Evolutionary conservation across 2,329 filamentous ascomycete genomes (phyloP), one percentile per base, ranked within the genome.

Genomic region (Trichophaea hybrida): DNA sequence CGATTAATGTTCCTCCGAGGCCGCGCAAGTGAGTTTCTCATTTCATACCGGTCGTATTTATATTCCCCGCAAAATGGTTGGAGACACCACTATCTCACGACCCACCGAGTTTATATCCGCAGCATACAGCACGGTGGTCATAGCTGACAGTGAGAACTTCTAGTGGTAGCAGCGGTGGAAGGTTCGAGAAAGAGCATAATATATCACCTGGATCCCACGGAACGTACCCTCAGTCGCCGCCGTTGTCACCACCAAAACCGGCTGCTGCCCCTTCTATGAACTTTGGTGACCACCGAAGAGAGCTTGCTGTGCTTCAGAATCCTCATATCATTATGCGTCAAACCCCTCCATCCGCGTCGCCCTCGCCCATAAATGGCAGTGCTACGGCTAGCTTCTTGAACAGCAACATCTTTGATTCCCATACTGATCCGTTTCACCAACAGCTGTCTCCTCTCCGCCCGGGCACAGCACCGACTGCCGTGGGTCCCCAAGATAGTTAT

Each of bases 151-250:
- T 5, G 24, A n/a, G 50, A 53, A n/a, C 53, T 17, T 50, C 43
- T 50, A 43, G 52, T 55, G 52, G 52, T 34, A 31, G 55, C n/a
- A 31, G 35, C 44, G 37, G 13, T 32, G 53, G 53, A 31, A 67
- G 66, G 57, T 64, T 61, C 59, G 64, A 70, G 59, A 73, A 74
- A 63, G 75, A 74, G 61, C 70, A 68, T 57, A 74, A 75, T 72
- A 72, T 70, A 54, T 77, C 75, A 61, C 72, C 74, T 43, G 69
- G 65, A 17, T 68, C 66, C 12, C 56, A 64, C 53, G 61, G 62
- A 38, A 34, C 58, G 10, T 17, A 60, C 34, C 44, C 53, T 15
- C 60, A 62, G 31, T 64, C 64, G 10, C 64, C 65, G 15, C 65
- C 60, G 17, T 33, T 60, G 51, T 59, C 64, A 37, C 64, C 64